phyloP scores from a whole-genome alignment of 129 eudicot genomes.

The Artemisia argyi region DNA sequence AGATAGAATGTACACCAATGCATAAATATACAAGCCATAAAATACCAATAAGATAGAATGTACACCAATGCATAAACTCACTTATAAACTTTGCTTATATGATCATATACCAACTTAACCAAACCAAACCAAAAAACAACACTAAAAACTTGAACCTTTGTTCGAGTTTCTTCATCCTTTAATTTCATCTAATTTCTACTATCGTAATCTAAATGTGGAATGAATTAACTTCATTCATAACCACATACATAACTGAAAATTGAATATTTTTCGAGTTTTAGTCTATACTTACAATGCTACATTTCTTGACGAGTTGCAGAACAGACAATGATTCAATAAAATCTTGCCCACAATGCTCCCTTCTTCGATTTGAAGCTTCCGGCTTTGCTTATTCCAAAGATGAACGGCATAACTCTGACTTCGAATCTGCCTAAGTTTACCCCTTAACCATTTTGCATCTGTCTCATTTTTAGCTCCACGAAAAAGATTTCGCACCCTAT shows the following conservation, averaged over 20 bases:
- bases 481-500: constrained; percentile 60
- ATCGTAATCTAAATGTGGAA: constrained; percentile 23
- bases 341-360: constrained; percentile 76
- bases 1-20: neutral
- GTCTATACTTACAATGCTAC: constrained; percentile 30
- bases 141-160: constrained; percentile 8
- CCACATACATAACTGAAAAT: constrained; percentile 17
- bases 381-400: constrained; percentile 94
- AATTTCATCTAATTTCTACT: constrained; percentile 2
- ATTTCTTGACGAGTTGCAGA: constrained; percentile 48
- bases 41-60: neutral
- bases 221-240: constrained; percentile 49
- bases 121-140: constrained; percentile 14
- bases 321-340: constrained; percentile 51
- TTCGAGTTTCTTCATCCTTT: neutral
- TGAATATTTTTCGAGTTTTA: constrained; percentile 11
- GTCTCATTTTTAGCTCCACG: constrained; percentile 52
- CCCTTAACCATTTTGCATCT: constrained; percentile 58
- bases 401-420: constrained; percentile 69
- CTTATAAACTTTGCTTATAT: constrained; percentile 7
- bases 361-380: constrained; percentile 51
- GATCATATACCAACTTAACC: constrained; percentile 5
- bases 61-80: neutral
- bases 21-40: neutral
- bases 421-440: constrained; percentile 58